A percentile compares a stretch with the other conserved stretches of the same genome.
These are phyloP conservation scores for Leccinum sublutescens DNA, from an alignment of 768 basidiomycete species.

Conservation along the genomic window DNA sequence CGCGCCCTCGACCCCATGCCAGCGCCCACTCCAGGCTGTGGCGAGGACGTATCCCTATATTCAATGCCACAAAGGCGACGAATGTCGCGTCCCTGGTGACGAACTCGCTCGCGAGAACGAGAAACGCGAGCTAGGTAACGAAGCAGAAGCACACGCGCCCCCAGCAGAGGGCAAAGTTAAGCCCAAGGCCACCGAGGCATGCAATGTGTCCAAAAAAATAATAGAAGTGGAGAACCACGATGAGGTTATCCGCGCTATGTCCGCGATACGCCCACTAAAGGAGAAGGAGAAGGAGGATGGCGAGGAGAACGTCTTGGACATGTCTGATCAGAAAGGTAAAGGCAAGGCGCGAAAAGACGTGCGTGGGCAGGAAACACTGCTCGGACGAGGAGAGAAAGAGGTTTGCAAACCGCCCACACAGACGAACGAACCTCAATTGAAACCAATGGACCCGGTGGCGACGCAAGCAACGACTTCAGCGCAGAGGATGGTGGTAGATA, in stretches of 20 bases:
- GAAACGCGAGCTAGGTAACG: neutral
- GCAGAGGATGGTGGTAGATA: neutral
- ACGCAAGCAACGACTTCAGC: too few species aligned
- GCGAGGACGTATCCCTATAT: neutral
- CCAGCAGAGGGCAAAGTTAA: neutral
- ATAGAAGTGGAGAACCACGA: neutral
- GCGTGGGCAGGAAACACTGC: neutral
- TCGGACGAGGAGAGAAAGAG: neutral
- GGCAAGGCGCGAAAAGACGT: neutral
- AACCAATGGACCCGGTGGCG: neutral
- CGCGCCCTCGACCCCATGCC: neutral
- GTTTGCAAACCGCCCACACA: neutral
- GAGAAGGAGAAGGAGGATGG: neutral
- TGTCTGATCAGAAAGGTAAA: slow-evolving; percentile 40
- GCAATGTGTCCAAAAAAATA: neutral
- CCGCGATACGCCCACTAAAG: neutral
- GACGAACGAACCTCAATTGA: neutral
- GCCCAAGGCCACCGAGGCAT: neutral
- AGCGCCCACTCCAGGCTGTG: too few species aligned
- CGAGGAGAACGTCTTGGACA: neutral
- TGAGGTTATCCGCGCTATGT: neutral
- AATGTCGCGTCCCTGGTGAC: neutral
- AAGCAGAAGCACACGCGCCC: neutral
- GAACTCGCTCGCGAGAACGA: neutral
- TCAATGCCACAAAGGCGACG: neutral